Base-by-base conservation (phyloP, 2,329 filamentous ascomycete genomes). In the Alternaria ethzedia region DNA sequence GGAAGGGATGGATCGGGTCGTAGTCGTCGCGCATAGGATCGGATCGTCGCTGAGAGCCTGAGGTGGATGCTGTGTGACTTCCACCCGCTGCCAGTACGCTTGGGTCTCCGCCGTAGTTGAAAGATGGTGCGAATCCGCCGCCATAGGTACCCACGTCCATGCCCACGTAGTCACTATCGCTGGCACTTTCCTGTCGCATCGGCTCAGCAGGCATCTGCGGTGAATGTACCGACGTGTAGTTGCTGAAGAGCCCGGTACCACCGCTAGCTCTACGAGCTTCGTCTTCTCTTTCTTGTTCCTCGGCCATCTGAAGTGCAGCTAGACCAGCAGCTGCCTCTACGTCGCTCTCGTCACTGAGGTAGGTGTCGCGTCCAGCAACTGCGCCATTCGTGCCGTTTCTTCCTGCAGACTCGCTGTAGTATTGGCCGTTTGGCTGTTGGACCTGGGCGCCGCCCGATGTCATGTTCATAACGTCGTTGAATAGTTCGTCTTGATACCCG, bases 241-340 rank as follows among this genome's bases (percentile, higher is more conserved):
- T 84, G 78, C 70, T 84, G 75, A 85, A 88, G 8, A 84, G 85
- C 17, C 85, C 82, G 69, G 83, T 81, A 15, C 85, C 84, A 68
- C 86, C 84, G 72, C 87, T 89, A 69, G 87, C 86, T 61, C 87
- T 85, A 54, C 89, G 88, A 20, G 81, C 82, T 64, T 85, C 85
- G 47, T 87, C 84, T 6, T 81, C 84, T 54, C 89, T 88, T 63
- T 96, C 92, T 76, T 89, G 86, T 77, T 93, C 88, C 65, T 97
- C 93, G 5, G 93, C 94, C 81, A 94, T 88, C 62, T 89, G 89
- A 86, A 98, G 89, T 69, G 94, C 94, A 75, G 92, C 87, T 55
- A 96, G 82, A 15, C 96, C 95, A 64, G 93, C 93, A 43, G 91
- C 90, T 20, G 91, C 95, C 79, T 97, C 95, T 0, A 91, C 89